phyloP scores from a whole-genome alignment of 2,329 filamentous ascomycete genomes.

The Diaporthe vaccinii region DNA sequence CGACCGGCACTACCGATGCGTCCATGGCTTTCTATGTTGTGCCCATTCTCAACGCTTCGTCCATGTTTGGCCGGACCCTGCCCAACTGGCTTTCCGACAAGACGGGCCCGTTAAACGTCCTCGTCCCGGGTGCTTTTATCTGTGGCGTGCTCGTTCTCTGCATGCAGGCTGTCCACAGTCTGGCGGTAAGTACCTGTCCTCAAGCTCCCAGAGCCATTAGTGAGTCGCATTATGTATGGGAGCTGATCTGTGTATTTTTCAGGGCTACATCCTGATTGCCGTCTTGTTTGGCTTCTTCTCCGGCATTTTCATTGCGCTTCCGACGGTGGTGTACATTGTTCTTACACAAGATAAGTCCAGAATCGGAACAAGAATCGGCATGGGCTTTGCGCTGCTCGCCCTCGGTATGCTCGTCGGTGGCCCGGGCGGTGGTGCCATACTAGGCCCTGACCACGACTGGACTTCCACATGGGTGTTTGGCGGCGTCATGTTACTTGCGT shows the following conservation, averaged over 20 bases:
- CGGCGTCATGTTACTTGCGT: slow-evolving; percentile 36
- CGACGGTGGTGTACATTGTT: slow-evolving; percentile 53
- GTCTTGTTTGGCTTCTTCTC: slow-evolving; percentile 57
- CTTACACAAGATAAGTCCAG: slow-evolving; percentile 56
- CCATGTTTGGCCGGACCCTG: slow-evolving; percentile 54
- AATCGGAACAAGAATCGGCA: slow-evolving; percentile 58
- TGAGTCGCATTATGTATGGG: neutral
- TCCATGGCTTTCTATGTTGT: slow-evolving; percentile 57
- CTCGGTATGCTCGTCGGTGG: slow-evolving; percentile 52
- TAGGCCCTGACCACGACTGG: slow-evolving; percentile 46
- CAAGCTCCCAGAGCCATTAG: too few relatives aligned
- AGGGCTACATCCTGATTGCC: slow-evolving; percentile 51
- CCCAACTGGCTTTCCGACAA: slow-evolving; percentile 55
- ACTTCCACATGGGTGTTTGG: slow-evolving; percentile 45
- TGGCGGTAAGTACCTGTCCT: slow-evolving; percentile 36
- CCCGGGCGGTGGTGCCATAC: slow-evolving; percentile 52
- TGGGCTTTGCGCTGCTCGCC: slow-evolving; percentile 51
- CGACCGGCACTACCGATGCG: slow-evolving; percentile 48
- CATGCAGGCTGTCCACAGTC: slow-evolving; percentile 51
- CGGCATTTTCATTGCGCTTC: slow-evolving; percentile 58
- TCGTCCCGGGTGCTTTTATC: slow-evolving; percentile 48
- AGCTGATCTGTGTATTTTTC: neutral
- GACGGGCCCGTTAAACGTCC: slow-evolving; percentile 54
- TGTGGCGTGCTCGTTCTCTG: slow-evolving; percentile 52
- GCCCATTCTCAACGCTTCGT: slow-evolving; percentile 56